Evolutionary conservation across 2,329 filamentous ascomycete species (phyloP).

Genomic region (Penicillium sp.): DNA sequence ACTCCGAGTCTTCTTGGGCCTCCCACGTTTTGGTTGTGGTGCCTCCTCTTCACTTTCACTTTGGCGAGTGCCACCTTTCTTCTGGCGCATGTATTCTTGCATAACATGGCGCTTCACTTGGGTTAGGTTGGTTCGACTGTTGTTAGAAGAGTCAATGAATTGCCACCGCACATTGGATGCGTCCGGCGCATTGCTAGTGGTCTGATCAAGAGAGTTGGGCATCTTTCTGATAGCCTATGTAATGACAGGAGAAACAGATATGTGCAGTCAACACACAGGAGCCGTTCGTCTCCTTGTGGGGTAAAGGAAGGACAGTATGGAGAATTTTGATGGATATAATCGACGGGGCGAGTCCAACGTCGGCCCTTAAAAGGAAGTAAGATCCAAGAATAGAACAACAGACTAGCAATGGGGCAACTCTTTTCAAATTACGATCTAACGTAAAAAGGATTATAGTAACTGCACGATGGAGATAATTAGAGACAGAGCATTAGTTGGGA

Average conservation of each 20-base stretch:
- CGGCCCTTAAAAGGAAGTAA: not conserved
- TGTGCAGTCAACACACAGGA: not conserved
- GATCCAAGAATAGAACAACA: not conserved
- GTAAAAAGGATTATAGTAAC: not conserved
- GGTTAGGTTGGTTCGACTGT: slow-evolving; percentile 38
- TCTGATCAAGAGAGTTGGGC: slow-evolving; percentile 14
- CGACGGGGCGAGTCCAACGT: not conserved
- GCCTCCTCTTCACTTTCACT: slow-evolving; percentile 21
- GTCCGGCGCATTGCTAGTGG: slow-evolving; percentile 3
- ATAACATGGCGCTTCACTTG: slow-evolving; percentile 47
- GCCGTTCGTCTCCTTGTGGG: not conserved
- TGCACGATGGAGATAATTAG: not conserved
- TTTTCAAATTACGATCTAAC: not conserved
- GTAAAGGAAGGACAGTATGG: not conserved
- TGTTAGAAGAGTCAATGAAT: slow-evolving; percentile 43
- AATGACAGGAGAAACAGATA: not conserved
- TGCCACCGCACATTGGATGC: slow-evolving; percentile 34
- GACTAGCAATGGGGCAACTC: not conserved
- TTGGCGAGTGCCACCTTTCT: slow-evolving; percentile 22
- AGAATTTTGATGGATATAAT: not conserved
- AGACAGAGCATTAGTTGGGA: not conserved
- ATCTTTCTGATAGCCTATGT: slow-evolving; percentile 5
- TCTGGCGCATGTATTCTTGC: slow-evolving; percentile 45
- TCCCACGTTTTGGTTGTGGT: slow-evolving; percentile 13
- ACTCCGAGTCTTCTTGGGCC: slow-evolving; percentile 13